Percentiles rank a stretch among this genome's conserved stretches.
These are phyloP conservation scores for Talaromyces proteolyticus DNA, from an alignment of 495 filamentous ascomycete genomes.

Conservation along the genomic window DNA sequence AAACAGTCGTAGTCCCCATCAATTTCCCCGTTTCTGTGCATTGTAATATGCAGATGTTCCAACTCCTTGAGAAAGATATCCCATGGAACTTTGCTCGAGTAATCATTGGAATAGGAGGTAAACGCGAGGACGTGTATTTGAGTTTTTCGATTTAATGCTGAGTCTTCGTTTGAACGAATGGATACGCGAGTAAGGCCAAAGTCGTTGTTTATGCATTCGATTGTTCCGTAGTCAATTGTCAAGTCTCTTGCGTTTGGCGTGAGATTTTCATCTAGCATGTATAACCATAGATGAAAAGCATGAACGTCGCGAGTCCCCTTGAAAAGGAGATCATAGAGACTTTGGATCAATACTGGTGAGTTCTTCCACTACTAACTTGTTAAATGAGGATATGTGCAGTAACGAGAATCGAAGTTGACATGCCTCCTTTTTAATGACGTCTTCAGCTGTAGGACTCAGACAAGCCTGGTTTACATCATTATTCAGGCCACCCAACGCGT, in stretches of 20 bases:
- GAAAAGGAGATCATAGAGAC: not conserved
- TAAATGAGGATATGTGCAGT: too few relatives aligned
- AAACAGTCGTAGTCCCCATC: slow-evolving; percentile 4
- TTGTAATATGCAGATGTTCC: not conserved
- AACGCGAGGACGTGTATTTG: slow-evolving; percentile 2
- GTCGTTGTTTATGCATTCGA: not conserved
- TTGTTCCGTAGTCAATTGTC: not conserved
- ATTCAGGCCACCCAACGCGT: too few relatives aligned
- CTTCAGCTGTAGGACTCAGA: not conserved
- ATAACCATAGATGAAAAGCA: not conserved
- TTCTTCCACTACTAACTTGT: slow-evolving; percentile 4
- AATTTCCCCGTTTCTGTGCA: not conserved
- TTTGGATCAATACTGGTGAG: not conserved
- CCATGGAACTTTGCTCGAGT: not conserved
- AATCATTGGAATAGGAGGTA: not conserved
- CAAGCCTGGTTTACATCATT: not conserved
- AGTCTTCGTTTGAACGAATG: not conserved
- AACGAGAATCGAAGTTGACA: not conserved
- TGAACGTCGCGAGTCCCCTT: not conserved
- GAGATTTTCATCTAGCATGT: not conserved
- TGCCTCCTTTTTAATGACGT: not conserved
- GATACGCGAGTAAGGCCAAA: not conserved
- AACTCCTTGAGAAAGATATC: not conserved
- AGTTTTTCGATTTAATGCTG: not conserved
- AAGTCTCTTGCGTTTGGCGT: slow-evolving; percentile 1